Evolutionary conservation across 495 filamentous ascomycete genomes (phyloP).

Genomic region (Hyaloscypha variabilis): DNA sequence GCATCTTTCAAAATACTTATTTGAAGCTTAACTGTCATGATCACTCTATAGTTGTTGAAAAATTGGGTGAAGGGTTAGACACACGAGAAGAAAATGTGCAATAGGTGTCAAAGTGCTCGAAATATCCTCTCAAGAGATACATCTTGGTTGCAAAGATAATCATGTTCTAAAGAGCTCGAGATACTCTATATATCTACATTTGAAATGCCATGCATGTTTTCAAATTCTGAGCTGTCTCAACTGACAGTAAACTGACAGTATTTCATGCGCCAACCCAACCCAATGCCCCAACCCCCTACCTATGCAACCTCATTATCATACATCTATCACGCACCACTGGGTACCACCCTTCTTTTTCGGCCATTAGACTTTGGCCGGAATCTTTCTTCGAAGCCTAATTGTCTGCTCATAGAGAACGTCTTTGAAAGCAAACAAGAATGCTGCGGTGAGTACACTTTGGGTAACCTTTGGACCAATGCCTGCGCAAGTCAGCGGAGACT

Average conservation of each 20-base stretch:
- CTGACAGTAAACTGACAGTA: not conserved
- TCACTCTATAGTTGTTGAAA: too few relatives aligned
- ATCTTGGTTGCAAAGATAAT: too few relatives aligned
- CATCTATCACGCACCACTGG: not conserved
- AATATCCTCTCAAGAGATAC: too few relatives aligned
- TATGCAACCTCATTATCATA: slow-evolving; percentile 12
- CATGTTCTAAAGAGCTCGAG: too few relatives aligned
- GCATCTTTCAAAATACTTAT: too few relatives aligned
- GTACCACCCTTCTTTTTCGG: not conserved
- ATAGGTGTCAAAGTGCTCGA: too few relatives aligned
- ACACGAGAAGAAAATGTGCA: too few relatives aligned
- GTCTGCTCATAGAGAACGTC: slow-evolving; percentile 70
- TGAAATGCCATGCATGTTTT: not conserved
- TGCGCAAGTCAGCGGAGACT: slow-evolving; percentile 36
- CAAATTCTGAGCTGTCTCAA: not conserved
- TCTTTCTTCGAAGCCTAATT: slow-evolving; percentile 44
- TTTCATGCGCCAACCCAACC: not conserved
- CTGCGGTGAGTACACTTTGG: slow-evolving; percentile 94
- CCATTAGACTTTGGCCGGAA: slow-evolving; percentile 42
- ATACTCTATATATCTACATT: not conserved
- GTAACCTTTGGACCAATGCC: slow-evolving; percentile 94
- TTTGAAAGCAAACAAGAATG: slow-evolving; percentile 98
- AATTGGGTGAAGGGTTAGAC: too few relatives aligned
- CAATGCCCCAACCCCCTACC: not conserved
- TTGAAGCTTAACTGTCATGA: too few relatives aligned